phyloP scores from a whole-genome alignment of 2,329 filamentous ascomycete genomes.

The Colletotrichum aenigma region DNA sequence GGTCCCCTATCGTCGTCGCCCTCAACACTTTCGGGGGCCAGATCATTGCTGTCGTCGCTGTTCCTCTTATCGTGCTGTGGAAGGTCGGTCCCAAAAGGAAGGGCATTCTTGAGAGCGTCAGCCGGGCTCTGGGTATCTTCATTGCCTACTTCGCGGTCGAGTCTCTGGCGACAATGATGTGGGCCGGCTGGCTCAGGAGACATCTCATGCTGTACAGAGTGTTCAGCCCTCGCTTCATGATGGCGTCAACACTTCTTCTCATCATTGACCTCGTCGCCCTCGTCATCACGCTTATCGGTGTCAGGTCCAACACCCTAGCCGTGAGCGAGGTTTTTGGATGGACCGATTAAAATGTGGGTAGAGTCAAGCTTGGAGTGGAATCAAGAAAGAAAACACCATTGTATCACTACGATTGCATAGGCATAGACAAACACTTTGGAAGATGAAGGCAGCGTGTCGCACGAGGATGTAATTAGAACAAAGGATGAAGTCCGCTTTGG shows the following conservation, averaged over 20 bases:
- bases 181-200: slow-evolving; percentile 84
- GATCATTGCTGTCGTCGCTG: slow-evolving; percentile 78
- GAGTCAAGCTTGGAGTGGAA: background rate
- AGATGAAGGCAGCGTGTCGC: background rate
- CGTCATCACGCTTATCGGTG: slow-evolving; percentile 72
- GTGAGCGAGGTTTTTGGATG: slow-evolving; percentile 91
- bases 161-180: slow-evolving; percentile 84
- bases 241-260: slow-evolving; percentile 72
- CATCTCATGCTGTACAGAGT: slow-evolving; percentile 98
- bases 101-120: slow-evolving; percentile 71
- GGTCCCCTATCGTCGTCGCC: slow-evolving; percentile 79
- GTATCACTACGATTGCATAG: background rate
- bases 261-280: slow-evolving; percentile 79
- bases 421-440: background rate
- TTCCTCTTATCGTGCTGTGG: slow-evolving; percentile 87
- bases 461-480: background rate
- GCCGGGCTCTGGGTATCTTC: slow-evolving; percentile 75
- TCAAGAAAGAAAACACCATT: background rate
- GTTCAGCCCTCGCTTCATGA: slow-evolving; percentile 90
- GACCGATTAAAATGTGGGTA: slow-evolving; percentile 46
- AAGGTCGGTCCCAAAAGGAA: slow-evolving; percentile 80
- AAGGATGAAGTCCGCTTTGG: slow-evolving; percentile 11
- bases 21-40: slow-evolving; percentile 91
- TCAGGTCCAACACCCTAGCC: slow-evolving; percentile 77
- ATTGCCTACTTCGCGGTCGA: slow-evolving; percentile 83